phyloP scores from a whole-genome alignment of 345 rosid genomes.

The Eucalyptus regnans region DNA sequence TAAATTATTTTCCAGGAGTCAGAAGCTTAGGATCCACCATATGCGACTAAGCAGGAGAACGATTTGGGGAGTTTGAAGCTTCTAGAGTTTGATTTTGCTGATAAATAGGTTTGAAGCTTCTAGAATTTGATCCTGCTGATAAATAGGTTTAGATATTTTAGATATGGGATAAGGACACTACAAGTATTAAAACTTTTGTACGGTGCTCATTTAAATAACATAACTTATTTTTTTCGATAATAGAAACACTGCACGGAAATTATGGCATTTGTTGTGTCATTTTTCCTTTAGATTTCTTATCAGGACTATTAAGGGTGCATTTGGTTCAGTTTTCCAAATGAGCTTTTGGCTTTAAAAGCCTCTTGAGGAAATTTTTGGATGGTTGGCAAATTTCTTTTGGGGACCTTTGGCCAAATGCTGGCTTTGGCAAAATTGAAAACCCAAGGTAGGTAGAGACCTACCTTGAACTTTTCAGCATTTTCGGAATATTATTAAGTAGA shows the following conservation, averaged over 20 bases:
- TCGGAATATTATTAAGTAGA: background rate
- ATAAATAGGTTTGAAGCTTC: background rate
- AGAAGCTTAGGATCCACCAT: background rate
- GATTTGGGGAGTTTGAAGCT: background rate
- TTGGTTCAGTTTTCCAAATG: background rate
- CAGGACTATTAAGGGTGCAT: too few relatives aligned
- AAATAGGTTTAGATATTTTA: background rate
- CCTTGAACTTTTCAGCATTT: background rate
- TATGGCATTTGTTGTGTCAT: background rate
- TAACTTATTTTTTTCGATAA: too few relatives aligned
- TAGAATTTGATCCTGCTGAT: background rate
- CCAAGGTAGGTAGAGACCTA: too few relatives aligned
- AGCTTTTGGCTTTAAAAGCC: background rate
- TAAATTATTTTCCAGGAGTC: background rate
- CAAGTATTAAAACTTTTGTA: too few relatives aligned
- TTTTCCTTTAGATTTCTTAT: too few relatives aligned
- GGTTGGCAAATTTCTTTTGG: background rate
- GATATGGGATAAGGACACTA: background rate
- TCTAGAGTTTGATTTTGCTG: background rate
- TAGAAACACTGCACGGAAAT: accelerated
- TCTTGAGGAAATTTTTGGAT: background rate
- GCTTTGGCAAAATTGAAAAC: background rate
- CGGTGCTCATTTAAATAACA: accelerated
- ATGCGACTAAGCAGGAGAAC: background rate
- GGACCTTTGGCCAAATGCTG: background rate